Evolutionary conservation across 495 filamentous ascomycete genomes (phyloP).

Genomic region (Collariella sp.): DNA sequence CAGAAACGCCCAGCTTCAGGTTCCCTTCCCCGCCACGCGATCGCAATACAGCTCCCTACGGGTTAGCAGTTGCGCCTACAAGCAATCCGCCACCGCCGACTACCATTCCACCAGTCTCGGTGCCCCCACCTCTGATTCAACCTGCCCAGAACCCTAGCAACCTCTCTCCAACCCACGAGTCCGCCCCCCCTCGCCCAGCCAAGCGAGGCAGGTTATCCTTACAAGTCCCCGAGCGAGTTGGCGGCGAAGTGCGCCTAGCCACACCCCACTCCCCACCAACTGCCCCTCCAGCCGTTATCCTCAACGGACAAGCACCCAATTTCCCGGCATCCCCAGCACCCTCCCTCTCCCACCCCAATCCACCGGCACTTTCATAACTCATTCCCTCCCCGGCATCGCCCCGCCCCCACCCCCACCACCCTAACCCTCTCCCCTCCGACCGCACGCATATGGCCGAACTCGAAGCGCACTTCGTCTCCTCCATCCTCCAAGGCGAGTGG

Average conservation of each 20-base stretch:
- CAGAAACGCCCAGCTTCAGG: slow-evolving; percentile 30
- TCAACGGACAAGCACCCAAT: slow-evolving; percentile 50
- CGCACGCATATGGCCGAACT: slow-evolving; percentile 41
- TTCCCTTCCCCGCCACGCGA: slow-evolving; percentile 30
- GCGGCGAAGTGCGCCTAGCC: slow-evolving; percentile 67
- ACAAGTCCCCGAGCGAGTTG: slow-evolving; percentile 69
- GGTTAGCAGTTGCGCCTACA: slow-evolving; percentile 26
- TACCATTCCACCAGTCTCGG: slow-evolving; percentile 5
- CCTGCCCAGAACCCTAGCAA: slow-evolving; percentile 19
- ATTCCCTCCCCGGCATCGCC: neutral
- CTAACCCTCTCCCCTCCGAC: slow-evolving; percentile 28
- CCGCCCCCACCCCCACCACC: neutral
- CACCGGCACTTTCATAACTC: too few relatives aligned
- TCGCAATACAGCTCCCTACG: neutral
- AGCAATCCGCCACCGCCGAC: neutral
- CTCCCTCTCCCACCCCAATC: neutral
- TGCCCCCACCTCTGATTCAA: slow-evolving; percentile 16
- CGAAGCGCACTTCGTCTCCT: slow-evolving; percentile 37
- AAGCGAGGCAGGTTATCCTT: slow-evolving; percentile 57
- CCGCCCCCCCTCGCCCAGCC: slow-evolving; percentile 25
- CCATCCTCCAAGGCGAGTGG: slow-evolving; percentile 38
- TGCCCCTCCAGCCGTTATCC: slow-evolving; percentile 39
- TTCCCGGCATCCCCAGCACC: neutral
- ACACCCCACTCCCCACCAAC: slow-evolving; percentile 49
- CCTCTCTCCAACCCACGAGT: slow-evolving; percentile 20